phyloP scores from a whole-genome alignment of 768 basidiomycete genomes.

The Imleria badia region DNA sequence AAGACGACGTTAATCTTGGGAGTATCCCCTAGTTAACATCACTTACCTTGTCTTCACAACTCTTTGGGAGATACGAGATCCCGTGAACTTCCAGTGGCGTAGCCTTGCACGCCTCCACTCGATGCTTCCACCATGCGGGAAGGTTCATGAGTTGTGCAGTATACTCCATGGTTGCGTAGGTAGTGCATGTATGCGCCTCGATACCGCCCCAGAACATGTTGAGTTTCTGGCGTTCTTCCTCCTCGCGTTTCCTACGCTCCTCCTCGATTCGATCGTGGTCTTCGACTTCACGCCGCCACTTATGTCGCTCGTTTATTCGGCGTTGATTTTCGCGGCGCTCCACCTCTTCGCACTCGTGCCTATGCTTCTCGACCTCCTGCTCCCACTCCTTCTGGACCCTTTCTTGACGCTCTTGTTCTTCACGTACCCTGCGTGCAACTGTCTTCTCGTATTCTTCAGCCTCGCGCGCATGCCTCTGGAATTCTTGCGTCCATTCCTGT shows the following conservation, averaged over 20 bases:
- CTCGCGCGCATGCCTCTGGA: neutral
- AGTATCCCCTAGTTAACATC: neutral
- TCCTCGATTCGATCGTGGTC: constrained; percentile 15
- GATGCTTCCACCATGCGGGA: constrained; percentile 20
- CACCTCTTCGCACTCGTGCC: constrained; percentile 8
- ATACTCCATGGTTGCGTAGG: constrained; percentile 29
- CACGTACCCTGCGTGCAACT: neutral
- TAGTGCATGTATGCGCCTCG: constrained; percentile 22
- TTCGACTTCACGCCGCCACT: constrained; percentile 21
- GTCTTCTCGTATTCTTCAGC: neutral
- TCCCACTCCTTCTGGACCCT: constrained; percentile 6
- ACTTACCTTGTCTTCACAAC: constrained; percentile 22
- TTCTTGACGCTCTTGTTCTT: constrained; percentile 8
- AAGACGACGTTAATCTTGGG: neutral
- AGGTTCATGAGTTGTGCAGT: constrained; percentile 29
- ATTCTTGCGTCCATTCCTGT: constrained; percentile 6
- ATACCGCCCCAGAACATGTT: constrained; percentile 24
- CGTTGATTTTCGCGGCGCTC: constrained; percentile 9
- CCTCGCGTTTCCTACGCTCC: constrained; percentile 19
- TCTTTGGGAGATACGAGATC: constrained; percentile 13
- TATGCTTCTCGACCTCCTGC: constrained; percentile 2
- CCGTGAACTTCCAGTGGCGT: constrained; percentile 27
- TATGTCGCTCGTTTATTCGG: constrained; percentile 6
- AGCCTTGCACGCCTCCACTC: constrained; percentile 27
- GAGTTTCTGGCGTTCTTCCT: constrained; percentile 27